Evolutionary conservation across 2,329 filamentous ascomycete genomes (phyloP).

Genomic region (Diaporthe vexans): DNA sequence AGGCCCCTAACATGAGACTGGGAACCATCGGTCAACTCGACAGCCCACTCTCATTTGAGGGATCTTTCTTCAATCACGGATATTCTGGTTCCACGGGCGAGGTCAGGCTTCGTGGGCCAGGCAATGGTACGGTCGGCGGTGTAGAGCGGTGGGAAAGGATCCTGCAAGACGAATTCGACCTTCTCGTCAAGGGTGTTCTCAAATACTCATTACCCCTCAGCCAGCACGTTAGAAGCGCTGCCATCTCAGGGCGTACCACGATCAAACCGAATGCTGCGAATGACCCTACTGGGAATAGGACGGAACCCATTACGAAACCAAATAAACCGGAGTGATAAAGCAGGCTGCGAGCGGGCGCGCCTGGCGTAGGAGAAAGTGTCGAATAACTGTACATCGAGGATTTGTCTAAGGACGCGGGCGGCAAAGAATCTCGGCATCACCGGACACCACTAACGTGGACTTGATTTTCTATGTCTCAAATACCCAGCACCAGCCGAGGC

Average conservation of each 20-base stretch:
- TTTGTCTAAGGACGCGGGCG: not conserved
- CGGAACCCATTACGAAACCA: constrained; percentile 46
- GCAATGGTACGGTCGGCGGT: constrained; percentile 90
- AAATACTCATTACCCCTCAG: constrained; percentile 81
- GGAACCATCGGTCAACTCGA: constrained; percentile 90
- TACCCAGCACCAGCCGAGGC: constrained; percentile 28
- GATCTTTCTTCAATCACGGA: constrained; percentile 85
- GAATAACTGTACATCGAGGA: constrained; percentile 25
- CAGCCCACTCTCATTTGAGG: constrained; percentile 89
- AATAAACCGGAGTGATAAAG: constrained; percentile 22
- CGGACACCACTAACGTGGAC: constrained; percentile 34
- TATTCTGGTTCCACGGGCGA: constrained; percentile 83
- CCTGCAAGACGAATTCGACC: constrained; percentile 90
- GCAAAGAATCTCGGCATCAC: constrained; percentile 1
- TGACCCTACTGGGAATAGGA: constrained; percentile 61
- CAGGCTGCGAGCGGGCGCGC: not conserved
- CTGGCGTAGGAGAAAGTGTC: constrained; percentile 2
- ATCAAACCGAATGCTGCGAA: constrained; percentile 75
- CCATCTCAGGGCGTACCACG: constrained; percentile 70
- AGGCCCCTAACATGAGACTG: constrained; percentile 88
- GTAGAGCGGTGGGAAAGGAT: constrained; percentile 91
- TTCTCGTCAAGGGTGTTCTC: constrained; percentile 91
- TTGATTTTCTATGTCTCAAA: constrained; percentile 33
- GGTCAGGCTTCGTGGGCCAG: constrained; percentile 84
- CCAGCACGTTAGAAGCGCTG: constrained; percentile 70